phyloP scores from a whole-genome alignment of 2,329 filamentous ascomycete genomes.

The Sarocladium strictum region DNA sequence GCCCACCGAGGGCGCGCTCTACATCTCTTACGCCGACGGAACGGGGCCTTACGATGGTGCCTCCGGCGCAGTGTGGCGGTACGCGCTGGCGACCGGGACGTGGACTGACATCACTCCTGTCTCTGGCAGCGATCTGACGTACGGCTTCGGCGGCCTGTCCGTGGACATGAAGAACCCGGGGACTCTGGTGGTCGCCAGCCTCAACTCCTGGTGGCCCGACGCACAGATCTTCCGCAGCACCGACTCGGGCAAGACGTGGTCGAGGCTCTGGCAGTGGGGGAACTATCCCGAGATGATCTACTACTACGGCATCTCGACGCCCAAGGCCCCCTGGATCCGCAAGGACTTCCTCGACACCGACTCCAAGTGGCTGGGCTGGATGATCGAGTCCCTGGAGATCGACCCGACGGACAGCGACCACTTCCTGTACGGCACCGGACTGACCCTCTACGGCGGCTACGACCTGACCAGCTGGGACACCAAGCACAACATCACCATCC shows the following conservation, averaged over 20 bases:
- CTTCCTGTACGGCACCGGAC: constrained; percentile 55
- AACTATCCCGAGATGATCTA: constrained; percentile 37
- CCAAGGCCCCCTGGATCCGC: constrained; percentile 48
- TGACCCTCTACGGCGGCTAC: constrained; percentile 47
- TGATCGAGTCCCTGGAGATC: constrained; percentile 54
- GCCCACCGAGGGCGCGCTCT: constrained; percentile 45
- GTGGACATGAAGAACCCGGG: constrained; percentile 49
- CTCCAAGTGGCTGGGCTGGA: constrained; percentile 51
- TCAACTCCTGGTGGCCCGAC: constrained; percentile 57
- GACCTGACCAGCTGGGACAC: constrained; percentile 52
- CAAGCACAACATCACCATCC: constrained; percentile 39
- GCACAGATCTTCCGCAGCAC: constrained; percentile 49
- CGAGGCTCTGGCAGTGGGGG: constrained; percentile 45
- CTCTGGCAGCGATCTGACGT: constrained; percentile 38
- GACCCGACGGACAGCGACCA: constrained; percentile 53
- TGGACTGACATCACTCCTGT: constrained; percentile 55
- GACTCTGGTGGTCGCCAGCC: constrained; percentile 48
- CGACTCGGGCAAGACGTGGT: constrained; percentile 50
- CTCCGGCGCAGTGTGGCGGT: constrained; percentile 46
- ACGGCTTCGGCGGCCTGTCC: constrained; percentile 50
- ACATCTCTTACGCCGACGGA: constrained; percentile 49
- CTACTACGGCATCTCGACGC: constrained; percentile 40
- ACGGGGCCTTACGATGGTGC: constrained; percentile 52
- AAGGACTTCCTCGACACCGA: constrained; percentile 40
- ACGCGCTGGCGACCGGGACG: constrained; percentile 38